A percentile compares a stretch with the other conserved stretches of the same genome.
These are phyloP conservation scores for Deinandra increscens DNA, from an alignment of 129 eudicot species.

Conservation along the genomic window DNA sequence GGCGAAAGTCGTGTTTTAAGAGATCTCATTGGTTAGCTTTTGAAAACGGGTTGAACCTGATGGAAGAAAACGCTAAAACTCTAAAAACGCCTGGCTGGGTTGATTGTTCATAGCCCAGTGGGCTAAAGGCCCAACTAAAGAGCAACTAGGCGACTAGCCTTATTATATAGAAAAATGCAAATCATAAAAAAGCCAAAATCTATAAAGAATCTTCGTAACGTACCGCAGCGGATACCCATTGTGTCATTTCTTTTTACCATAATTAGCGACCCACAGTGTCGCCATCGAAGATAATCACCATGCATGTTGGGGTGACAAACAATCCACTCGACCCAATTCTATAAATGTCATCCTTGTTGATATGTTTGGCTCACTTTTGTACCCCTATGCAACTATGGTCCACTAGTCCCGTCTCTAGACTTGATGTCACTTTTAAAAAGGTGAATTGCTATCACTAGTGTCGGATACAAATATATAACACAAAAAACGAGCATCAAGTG, in stretches of 20 bases:
- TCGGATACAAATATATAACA: neutral
- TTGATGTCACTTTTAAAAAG: neutral
- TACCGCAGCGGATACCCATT: constrained; percentile 11
- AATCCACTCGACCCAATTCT: constrained; percentile 19
- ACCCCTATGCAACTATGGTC: neutral
- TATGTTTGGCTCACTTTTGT: constrained; percentile 19
- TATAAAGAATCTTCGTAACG: constrained; percentile 27
- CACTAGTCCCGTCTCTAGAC: neutral
- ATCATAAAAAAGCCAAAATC: constrained; percentile 9
- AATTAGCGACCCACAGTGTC: constrained; percentile 23
- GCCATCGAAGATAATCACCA: constrained; percentile 13
- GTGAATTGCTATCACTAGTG: neutral
- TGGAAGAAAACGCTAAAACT: neutral
- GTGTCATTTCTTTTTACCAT: constrained; percentile 29
- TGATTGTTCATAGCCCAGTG: neutral
- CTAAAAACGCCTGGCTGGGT: neutral
- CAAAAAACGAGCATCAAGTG: neutral
- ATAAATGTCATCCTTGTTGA: constrained; percentile 25
- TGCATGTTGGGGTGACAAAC: constrained; percentile 17
- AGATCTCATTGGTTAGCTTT: too few species aligned
- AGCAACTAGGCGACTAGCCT: neutral
- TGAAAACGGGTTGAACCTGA: neutral
- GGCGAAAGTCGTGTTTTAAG: too few species aligned
- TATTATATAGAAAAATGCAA: neutral
- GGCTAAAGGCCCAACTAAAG: constrained; percentile 6